phyloP scores from a whole-genome alignment of 2,329 filamentous ascomycete species.

The Colletotrichum chrysophilum region DNA sequence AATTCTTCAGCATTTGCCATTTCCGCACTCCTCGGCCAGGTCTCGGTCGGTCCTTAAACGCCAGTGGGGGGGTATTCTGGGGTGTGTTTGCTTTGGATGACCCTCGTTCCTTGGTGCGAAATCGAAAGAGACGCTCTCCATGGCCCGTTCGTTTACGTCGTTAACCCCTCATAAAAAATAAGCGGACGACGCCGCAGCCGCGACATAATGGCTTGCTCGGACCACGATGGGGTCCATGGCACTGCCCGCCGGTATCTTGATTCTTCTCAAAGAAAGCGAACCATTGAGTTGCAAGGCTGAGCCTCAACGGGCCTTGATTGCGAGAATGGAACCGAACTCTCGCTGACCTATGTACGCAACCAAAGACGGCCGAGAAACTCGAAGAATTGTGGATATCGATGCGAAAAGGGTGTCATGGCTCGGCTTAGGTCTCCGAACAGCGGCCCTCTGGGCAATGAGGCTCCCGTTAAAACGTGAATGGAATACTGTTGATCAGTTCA shows the following conservation, averaged over 20 bases:
- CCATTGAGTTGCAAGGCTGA: neutral
- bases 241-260: neutral
- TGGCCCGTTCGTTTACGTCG: slow-evolving; percentile 4
- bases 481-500: neutral
- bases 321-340: neutral
- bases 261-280: neutral
- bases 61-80: neutral
- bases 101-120: slow-evolving; percentile 6
- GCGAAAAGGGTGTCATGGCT: slow-evolving; percentile 4
- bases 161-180: slow-evolving; percentile 14
- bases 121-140: neutral
- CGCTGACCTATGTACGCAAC: neutral
- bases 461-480: neutral
- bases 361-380: neutral
- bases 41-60: slow-evolving; percentile 10
- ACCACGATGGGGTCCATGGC: neutral
- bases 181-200: slow-evolving; percentile 17
- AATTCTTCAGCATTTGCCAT: slow-evolving; percentile 14
- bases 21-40: slow-evolving; percentile 16
- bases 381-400: slow-evolving; percentile 7
- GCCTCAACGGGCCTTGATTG: neutral
- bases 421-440: slow-evolving; percentile 5
- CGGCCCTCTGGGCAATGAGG: neutral
- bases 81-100: slow-evolving; percentile 6
- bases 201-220: slow-evolving; percentile 13